Percentiles rank a stretch among this genome's conserved stretches.
phyloP scores from a whole-genome alignment of 1,284 basidiomycete genomes.

The Marasmius fiardii region DNA sequence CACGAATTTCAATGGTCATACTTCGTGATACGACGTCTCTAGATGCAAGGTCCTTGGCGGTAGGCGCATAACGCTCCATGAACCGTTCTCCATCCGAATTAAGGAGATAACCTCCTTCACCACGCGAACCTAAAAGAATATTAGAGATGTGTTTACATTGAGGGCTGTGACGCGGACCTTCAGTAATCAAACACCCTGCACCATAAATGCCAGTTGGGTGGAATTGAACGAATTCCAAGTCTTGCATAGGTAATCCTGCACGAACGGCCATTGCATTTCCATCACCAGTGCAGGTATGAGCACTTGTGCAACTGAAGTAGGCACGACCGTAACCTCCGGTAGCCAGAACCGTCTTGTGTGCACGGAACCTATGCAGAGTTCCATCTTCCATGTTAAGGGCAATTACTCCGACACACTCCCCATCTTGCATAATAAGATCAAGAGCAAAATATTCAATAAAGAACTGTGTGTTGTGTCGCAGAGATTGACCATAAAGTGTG shows the following conservation, averaged over 20 bases:
- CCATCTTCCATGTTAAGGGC: slow-evolving; percentile 99
- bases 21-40: slow-evolving; percentile 99
- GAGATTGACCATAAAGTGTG: slow-evolving; percentile 98
- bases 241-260: slow-evolving; percentile 96
- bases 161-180: slow-evolving; percentile 57
- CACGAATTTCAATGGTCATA: slow-evolving; percentile 99
- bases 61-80: slow-evolving; percentile 99
- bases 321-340: slow-evolving; percentile 98
- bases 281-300: slow-evolving; percentile 98
- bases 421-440: slow-evolving; percentile 98
- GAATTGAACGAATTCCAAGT: slow-evolving; percentile 99
- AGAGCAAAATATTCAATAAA: slow-evolving; percentile 99
- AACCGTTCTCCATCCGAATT: slow-evolving; percentile 99
- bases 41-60: slow-evolving; percentile 98
- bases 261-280: slow-evolving; percentile 99
- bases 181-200: slow-evolving; percentile 98
- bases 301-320: slow-evolving; percentile 99
- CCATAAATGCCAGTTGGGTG: slow-evolving; percentile 99
- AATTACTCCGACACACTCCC: slow-evolving; percentile 98
- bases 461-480: slow-evolving; percentile 99
- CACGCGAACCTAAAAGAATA: slow-evolving; percentile 79
- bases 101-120: slow-evolving; percentile 98
- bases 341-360: slow-evolving; percentile 98
- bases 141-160: not conserved
- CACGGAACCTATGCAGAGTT: slow-evolving; percentile 96